A percentile compares a stretch with the other conserved stretches of the same genome.
phyloP scores from a whole-genome alignment of 306 rosid species.

The Vigna radiata region DNA sequence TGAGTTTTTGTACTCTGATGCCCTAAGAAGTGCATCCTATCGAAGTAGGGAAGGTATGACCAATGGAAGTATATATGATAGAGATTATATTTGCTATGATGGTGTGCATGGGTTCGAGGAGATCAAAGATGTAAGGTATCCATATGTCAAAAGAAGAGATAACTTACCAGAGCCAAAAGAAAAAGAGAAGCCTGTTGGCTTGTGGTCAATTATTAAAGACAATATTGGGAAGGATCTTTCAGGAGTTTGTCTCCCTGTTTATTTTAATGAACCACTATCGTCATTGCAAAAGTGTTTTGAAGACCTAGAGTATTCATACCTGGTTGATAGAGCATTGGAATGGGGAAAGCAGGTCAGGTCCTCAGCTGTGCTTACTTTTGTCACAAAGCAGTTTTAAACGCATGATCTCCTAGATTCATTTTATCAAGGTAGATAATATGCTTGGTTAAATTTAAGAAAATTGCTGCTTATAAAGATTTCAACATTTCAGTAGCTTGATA shows the following conservation, averaged over 20 bases:
- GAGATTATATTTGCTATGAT: slow-evolving; percentile 69
- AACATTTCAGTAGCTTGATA: slow-evolving; percentile 24
- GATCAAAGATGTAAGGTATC: slow-evolving; percentile 70
- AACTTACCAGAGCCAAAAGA: slow-evolving; percentile 94
- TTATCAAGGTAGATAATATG: slow-evolving; percentile 53
- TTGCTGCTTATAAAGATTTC: slow-evolving; percentile 31
- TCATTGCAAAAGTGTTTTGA: slow-evolving; percentile 98
- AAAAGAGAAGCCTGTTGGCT: slow-evolving; percentile 86
- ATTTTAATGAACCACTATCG: slow-evolving; percentile 98
- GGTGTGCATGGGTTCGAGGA: slow-evolving; percentile 65
- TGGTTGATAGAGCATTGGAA: slow-evolving; percentile 90
- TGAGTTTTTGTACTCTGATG: slow-evolving; percentile 78
- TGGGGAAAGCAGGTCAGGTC: slow-evolving; percentile 98
- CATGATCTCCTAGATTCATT: slow-evolving; percentile 52
- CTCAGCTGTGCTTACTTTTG: slow-evolving; percentile 56
- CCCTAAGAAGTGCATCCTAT: slow-evolving; percentile 90
- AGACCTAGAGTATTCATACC: slow-evolving; percentile 93
- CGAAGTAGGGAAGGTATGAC: slow-evolving; percentile 83
- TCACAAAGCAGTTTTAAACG: slow-evolving; percentile 58
- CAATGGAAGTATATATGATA: slow-evolving; percentile 62
- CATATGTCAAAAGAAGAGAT: slow-evolving; percentile 87
- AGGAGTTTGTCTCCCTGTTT: slow-evolving; percentile 99
- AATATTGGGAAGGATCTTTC: slow-evolving; percentile 98
- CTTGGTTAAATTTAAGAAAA: slow-evolving; percentile 39
- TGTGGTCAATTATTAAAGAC: slow-evolving; percentile 99